Evolutionary conservation across 1,139 yeast genomes (phyloP).

Genomic region (Yamadazyma kanchanaburiensis): DNA sequence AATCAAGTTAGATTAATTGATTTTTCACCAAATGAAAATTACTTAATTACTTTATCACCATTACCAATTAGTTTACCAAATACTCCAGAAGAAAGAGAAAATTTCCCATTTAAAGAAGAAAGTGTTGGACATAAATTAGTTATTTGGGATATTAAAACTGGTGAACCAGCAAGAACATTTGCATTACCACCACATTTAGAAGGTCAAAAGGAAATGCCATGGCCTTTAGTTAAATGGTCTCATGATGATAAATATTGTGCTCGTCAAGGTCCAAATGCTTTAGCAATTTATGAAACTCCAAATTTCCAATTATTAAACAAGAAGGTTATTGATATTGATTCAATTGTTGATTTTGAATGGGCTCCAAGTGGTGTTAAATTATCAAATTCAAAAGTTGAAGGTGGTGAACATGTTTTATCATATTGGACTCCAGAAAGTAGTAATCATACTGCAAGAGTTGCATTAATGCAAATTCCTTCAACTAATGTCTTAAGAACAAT

Average conservation of each 20-base stretch:
- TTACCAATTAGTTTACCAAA: constrained; percentile 75
- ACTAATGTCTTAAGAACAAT: constrained; percentile 84
- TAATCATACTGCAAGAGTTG: constrained; percentile 94
- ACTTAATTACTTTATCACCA: constrained; percentile 86
- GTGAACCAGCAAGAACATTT: constrained; percentile 84
- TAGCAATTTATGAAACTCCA: constrained; percentile 80
- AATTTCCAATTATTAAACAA: constrained; percentile 74
- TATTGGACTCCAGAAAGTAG: constrained; percentile 96
- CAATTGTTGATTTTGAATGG: constrained; percentile 90
- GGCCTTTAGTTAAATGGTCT: constrained; percentile 99
- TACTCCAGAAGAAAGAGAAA: constrained; percentile 57
- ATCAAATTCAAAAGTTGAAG: constrained; percentile 49
- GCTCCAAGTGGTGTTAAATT: constrained; percentile 85
- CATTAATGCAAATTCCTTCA: constrained; percentile 84
- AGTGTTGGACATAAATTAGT: constrained; percentile 93
- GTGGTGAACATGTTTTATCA: constrained; percentile 69
- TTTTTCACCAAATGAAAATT: constrained; percentile 90
- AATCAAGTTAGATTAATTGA: constrained; percentile 88
- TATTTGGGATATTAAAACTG: constrained; percentile 87
- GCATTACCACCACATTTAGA: constrained; percentile 80
- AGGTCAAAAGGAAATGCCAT: constrained; percentile 70
- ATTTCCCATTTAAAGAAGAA: constrained; percentile 81
- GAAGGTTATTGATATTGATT: constrained; percentile 80
- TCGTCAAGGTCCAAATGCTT: constrained; percentile 89
- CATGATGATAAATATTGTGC: constrained; percentile 92